Evolutionary conservation across 208 protist genomes (phyloP).

Genomic region (Wallacemonas sp.): DNA sequence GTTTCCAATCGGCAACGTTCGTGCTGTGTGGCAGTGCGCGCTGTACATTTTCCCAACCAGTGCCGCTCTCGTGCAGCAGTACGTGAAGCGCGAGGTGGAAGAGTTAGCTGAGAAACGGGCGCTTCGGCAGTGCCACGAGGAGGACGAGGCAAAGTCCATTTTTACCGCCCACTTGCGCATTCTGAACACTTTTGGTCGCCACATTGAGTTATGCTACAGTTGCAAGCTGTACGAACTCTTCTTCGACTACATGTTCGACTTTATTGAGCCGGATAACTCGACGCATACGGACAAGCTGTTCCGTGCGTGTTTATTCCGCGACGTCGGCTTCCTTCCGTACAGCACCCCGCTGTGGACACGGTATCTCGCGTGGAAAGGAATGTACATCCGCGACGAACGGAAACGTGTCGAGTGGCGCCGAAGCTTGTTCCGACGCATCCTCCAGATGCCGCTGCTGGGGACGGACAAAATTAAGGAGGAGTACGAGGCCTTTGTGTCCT

Average conservation of each 20-base stretch:
- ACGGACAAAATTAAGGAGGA: constrained; percentile 72
- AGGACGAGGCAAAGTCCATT: constrained; percentile 54
- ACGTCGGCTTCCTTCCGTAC: constrained; percentile 67
- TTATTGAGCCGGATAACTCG: constrained; percentile 54
- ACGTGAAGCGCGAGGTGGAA: constrained; percentile 60
- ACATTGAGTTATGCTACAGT: constrained; percentile 69
- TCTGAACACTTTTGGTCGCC: constrained; percentile 78
- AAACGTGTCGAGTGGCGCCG: constrained; percentile 58
- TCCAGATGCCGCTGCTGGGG: constrained; percentile 63
- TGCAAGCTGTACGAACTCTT: constrained; percentile 78
- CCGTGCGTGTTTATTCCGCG: constrained; percentile 47
- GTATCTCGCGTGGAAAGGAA: constrained; percentile 59
- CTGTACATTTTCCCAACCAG: constrained; percentile 74
- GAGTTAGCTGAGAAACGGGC: constrained; percentile 28
- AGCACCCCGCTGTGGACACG: constrained; percentile 74
- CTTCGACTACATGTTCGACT: constrained; percentile 58
- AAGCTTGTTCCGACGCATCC: constrained; percentile 62
- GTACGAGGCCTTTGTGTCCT: constrained; percentile 68
- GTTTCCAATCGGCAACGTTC: constrained; percentile 68
- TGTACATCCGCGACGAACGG: constrained; percentile 36
- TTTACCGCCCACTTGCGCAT: constrained; percentile 65
- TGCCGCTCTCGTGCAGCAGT: constrained; percentile 42
- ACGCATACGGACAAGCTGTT: constrained; percentile 55
- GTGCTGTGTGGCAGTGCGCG: constrained; percentile 67
- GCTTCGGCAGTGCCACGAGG: constrained; percentile 52